Conservation (phyloP, 2,329 filamentous ascomycete species). For the Thielaviopsis ethacetica region DNA sequence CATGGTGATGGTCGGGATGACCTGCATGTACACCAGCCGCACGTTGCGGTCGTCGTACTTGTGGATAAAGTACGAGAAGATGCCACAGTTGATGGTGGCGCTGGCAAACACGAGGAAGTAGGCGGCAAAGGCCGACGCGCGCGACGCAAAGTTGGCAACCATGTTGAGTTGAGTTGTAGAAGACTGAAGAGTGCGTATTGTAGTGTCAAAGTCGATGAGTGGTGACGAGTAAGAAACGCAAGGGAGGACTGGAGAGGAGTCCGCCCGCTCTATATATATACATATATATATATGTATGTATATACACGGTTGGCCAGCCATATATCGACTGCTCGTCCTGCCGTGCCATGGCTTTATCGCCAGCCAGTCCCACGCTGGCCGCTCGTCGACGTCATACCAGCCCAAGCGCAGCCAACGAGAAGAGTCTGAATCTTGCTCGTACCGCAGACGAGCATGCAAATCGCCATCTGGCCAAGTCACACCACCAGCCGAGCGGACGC, state of each 20-base stretch:
- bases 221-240: not conserved
- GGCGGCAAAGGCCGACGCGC: constrained; percentile 10
- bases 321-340: not conserved
- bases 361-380: not conserved
- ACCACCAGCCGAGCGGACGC: not conserved
- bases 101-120: constrained; percentile 15
- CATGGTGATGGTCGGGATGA: constrained; percentile 15
- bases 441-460: not conserved
- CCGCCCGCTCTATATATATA: too few relatives aligned
- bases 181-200: too few relatives aligned
- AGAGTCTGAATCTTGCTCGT: not conserved
- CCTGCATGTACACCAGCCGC: constrained; percentile 15
- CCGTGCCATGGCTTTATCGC: not conserved
- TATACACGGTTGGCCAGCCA: not conserved
- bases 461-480: not conserved
- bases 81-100: constrained; percentile 15
- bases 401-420: too few relatives aligned
- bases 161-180: not conserved
- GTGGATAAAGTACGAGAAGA: constrained; percentile 15
- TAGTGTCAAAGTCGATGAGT: not conserved
- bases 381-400: not conserved
- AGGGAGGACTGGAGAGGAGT: not conserved
- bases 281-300: not conserved
- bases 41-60: constrained; percentile 10
- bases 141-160: not conserved